Conservation (phyloP, 2,329 filamentous ascomycete genomes). For the Aspergillus sergii region DNA sequence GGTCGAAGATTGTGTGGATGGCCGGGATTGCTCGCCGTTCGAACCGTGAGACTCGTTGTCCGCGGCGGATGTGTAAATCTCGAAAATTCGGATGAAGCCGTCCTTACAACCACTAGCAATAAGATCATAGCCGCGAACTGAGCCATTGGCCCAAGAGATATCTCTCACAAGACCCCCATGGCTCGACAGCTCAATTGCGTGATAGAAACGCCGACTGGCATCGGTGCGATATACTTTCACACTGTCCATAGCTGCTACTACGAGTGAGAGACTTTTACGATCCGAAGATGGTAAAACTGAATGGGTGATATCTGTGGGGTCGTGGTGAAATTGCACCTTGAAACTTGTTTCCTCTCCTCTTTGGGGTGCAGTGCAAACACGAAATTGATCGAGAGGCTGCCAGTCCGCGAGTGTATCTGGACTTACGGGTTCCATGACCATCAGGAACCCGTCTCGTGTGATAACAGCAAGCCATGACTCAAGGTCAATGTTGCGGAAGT, state of each 20-base stretch:
- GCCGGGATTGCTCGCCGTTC: conserved; percentile 31
- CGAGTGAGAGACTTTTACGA: conserved; percentile 74
- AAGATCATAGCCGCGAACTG: conserved; percentile 85
- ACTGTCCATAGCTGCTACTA: conserved; percentile 81
- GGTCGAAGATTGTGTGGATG: conserved; percentile 28
- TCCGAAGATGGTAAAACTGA: conserved; percentile 78
- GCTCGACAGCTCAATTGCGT: conserved; percentile 73
- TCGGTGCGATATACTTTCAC: conserved; percentile 82
- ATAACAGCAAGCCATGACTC: conserved; percentile 86
- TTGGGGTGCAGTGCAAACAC: conserved; percentile 68
- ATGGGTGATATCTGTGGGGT: conserved; percentile 72
- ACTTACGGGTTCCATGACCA: conserved; percentile 81
- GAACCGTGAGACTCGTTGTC: conserved; percentile 29
- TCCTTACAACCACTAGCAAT: conserved; percentile 93
- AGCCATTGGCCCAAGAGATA: conserved; percentile 89
- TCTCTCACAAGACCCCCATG: conserved; percentile 81
- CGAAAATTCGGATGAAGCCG: conserved; percentile 85
- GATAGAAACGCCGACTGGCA: conserved; percentile 77
- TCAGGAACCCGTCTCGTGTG: conserved; percentile 77
- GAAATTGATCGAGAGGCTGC: conserved; percentile 73
- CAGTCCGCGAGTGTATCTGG: conserved; percentile 80
- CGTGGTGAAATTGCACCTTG: conserved; percentile 84
- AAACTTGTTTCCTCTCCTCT: conserved; percentile 87
- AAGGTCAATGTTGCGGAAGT: conserved; percentile 79
- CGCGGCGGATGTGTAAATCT: conserved; percentile 49